Conservation (phyloP, 2,329 filamentous ascomycete genomes). For the Raffaelea deltoideospora region DNA sequence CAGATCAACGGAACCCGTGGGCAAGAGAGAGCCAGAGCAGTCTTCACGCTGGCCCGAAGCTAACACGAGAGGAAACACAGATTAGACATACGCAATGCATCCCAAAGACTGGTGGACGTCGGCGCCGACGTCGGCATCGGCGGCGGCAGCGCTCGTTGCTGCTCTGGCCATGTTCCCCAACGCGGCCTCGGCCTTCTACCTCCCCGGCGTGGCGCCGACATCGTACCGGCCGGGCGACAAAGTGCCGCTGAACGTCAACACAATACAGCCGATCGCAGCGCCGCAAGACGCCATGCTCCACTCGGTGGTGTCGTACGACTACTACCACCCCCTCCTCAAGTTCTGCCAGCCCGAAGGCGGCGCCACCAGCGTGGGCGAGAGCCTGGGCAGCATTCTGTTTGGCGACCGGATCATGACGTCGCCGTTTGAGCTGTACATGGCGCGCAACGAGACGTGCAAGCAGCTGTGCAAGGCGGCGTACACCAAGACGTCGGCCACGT, state of each 20-base stretch:
- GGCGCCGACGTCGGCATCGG: conserved; percentile 13
- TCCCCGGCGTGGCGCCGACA: conserved; percentile 86
- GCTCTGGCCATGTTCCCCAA: conserved; percentile 36
- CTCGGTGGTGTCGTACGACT: conserved; percentile 92
- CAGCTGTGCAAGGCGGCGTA: conserved; percentile 54
- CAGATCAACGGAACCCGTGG: too few relatives aligned
- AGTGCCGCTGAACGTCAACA: conserved; percentile 86
- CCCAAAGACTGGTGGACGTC: conserved; percentile 28
- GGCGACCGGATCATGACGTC: conserved; percentile 94
- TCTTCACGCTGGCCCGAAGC: too few relatives aligned
- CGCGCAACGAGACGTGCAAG: conserved; percentile 75
- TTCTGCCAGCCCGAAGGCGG: conserved; percentile 74
- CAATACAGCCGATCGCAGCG: conserved; percentile 71
- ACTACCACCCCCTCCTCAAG: conserved; percentile 77
- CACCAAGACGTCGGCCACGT: conserved; percentile 51
- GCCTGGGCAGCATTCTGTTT: conserved; percentile 88
- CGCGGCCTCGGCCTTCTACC: conserved; percentile 67
- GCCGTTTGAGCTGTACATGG: conserved; percentile 80
- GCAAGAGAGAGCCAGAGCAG: too few relatives aligned
- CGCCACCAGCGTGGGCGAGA: conserved; percentile 69
- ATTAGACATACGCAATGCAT: conserved; percentile 26
- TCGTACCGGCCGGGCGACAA: conserved; percentile 69
- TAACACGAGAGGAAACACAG: neutral
- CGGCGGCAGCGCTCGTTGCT: conserved; percentile 28
- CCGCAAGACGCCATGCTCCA: conserved; percentile 65